Base-by-base conservation (phyloP, 441 rosid genomes). In the Erodium texanum region DNA sequence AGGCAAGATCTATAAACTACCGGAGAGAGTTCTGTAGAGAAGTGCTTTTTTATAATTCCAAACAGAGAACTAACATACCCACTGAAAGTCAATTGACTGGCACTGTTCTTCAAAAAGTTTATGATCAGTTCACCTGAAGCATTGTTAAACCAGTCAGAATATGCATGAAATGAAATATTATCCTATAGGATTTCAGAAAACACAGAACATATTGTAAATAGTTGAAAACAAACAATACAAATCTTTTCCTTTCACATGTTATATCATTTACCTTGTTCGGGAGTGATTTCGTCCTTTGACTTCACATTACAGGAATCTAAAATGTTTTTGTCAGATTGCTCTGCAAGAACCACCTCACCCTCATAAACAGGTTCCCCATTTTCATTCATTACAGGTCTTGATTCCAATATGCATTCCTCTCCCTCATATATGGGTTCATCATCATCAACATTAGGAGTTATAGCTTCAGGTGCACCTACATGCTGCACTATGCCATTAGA, bases 391-490 rank as follows among this genome's bases (percentile, higher is more conserved):
- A 78, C 68, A 72, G 81, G 70, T 70, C 80, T 89, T 72, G 89
- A 77, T 78, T 88, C 96, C 68, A 84, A 65, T 56, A 94, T 88
- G 75, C 94, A 82, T 78, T 94, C 96, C 76, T 94, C 98, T 67
- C 98, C 99, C 79, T 94, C 98, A 78, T 94, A 92, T 70, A 89
- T 84, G 72, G 99, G 97, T 72, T 92, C 99, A 81, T 85, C 84
- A 19, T 79, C 91, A 80, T 86, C 87, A 43, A 85, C 79, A 43
- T 85, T 84, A 15, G 91, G 85, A 22, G 85, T 69, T 67, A 82
- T 38, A 63, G 84, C 75, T 71, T 82, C 87, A 43, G 84, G 72
- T 52, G 77, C 80, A 72, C 87, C 91, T 15, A 67, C 50, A 41
- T 66, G 82, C 76, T 79, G 83, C 64, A 78, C 24, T 80, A 83